Conservation (phyloP, 768 basidiomycete genomes). For the Rhizopogon vulgaris region DNA sequence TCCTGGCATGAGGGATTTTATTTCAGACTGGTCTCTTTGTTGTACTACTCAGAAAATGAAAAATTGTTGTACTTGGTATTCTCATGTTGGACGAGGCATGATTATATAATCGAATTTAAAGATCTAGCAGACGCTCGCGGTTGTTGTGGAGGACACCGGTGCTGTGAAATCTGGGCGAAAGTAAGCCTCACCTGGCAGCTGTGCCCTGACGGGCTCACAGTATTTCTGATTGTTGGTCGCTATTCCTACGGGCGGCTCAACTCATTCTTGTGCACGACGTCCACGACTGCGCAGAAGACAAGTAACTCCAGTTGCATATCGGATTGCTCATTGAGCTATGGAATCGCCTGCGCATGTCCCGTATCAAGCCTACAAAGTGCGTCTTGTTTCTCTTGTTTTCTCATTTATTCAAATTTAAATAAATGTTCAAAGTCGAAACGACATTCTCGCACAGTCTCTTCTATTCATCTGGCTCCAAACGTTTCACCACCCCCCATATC, state of each 20-base stretch:
- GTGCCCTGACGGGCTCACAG: constrained; percentile 2
- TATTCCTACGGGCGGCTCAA: not conserved
- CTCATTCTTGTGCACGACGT: not conserved
- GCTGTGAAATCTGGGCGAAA: too few relatives aligned
- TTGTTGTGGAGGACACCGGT: not conserved
- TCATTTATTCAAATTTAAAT: constrained; percentile 1
- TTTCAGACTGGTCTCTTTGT: not conserved
- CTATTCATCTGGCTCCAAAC: constrained; percentile 17
- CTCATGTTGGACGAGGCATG: too few relatives aligned
- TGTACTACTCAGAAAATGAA: not conserved
- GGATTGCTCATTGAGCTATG: constrained; percentile 5
- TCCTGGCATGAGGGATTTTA: constrained; percentile 11
- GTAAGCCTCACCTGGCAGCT: too few relatives aligned
- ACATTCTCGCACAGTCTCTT: constrained; percentile 36
- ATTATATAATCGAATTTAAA: not conserved
- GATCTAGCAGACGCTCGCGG: not conserved
- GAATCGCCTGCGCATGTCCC: constrained; percentile 28
- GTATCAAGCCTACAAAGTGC: constrained; percentile 46
- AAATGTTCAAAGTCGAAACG: constrained; percentile 35
- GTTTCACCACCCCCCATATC: constrained; percentile 16
- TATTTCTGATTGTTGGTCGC: not conserved
- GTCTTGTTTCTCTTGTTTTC: not conserved
- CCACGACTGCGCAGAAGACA: too few relatives aligned
- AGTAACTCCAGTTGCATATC: not conserved
- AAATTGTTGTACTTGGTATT: not conserved